These are phyloP conservation scores for Rusavskia elegans DNA, from an alignment of 495 filamentous ascomycete species.

Conservation along the genomic window DNA sequence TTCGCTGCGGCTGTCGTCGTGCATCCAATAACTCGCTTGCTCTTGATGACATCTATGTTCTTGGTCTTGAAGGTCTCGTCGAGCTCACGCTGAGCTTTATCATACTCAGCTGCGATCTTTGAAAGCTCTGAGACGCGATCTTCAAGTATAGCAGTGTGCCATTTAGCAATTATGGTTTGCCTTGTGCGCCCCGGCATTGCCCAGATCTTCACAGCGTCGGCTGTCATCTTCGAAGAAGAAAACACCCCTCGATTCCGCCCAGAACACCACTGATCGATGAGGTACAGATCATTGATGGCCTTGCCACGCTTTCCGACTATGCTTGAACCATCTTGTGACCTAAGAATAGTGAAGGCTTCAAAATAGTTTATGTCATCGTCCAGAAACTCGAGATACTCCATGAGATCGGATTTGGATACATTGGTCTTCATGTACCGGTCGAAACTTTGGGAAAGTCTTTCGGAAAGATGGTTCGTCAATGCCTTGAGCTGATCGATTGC, in stretches of 20 bases:
- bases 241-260: conserved; percentile 33
- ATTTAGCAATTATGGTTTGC: no score
- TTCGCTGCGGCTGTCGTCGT: conserved; percentile 65
- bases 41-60: conserved; percentile 26
- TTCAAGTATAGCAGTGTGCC: no score
- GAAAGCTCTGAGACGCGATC: no score
- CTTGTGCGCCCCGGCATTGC: no score
- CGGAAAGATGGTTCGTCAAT: conserved; percentile 10
- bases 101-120: conserved; percentile 38
- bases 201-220: no score
- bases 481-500: conserved; percentile 24
- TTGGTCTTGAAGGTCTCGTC: conserved; percentile 27
- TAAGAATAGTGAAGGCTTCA: conserved; percentile 37
- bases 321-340: conserved; percentile 24
- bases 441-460: conserved; percentile 13
- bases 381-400: conserved; percentile 51
- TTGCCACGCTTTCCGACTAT: conserved; percentile 31
- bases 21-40: conserved; percentile 53
- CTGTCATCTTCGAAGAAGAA: background rate
- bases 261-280: conserved; percentile 39
- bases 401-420: conserved; percentile 18
- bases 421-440: conserved; percentile 7
- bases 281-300: conserved; percentile 29
- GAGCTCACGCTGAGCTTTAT: conserved; percentile 20
- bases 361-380: conserved; percentile 34